Conservation (phyloP, 768 basidiomycete genomes). For the Leccinum pellstonianum region DNA sequence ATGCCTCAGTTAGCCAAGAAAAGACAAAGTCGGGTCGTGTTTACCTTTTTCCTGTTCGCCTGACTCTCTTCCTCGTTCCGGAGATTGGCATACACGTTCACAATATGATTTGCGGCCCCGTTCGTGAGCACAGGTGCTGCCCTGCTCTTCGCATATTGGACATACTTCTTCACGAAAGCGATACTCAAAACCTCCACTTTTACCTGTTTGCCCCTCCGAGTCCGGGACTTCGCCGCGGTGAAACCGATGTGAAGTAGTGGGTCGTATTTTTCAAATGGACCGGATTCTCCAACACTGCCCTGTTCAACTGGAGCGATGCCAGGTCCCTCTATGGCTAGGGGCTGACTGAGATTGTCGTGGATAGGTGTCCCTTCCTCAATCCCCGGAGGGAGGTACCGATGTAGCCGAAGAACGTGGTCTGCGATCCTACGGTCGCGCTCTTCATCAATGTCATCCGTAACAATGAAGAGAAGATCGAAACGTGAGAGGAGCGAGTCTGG, state of each 20-base stretch:
- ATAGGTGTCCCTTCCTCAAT: constrained; percentile 94
- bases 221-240: constrained; percentile 45
- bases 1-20: constrained; percentile 13
- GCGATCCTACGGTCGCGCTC: constrained; percentile 90
- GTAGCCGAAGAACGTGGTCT: constrained; percentile 96
- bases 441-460: constrained; percentile 98
- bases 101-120: constrained; percentile 92
- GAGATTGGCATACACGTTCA: constrained; percentile 86
- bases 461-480: constrained; percentile 97
- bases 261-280: constrained; percentile 95
- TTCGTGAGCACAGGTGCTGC: constrained; percentile 83
- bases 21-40: background rate
- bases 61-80: constrained; percentile 87
- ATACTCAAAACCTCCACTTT: constrained; percentile 88
- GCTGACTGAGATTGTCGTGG: constrained; percentile 83
- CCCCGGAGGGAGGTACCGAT: constrained; percentile 94
- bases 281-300: constrained; percentile 41
- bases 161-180: constrained; percentile 95
- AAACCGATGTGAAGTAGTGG: constrained; percentile 90
- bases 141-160: constrained; percentile 94
- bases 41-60: constrained; percentile 82
- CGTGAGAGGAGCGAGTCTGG: constrained; percentile 97
- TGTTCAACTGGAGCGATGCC: constrained; percentile 38
- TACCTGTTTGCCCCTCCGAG: constrained; percentile 56
- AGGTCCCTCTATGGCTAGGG: constrained; percentile 84